phyloP scores from a whole-genome alignment of 1,284 basidiomycete genomes.

The Boletus semigastroideus region DNA sequence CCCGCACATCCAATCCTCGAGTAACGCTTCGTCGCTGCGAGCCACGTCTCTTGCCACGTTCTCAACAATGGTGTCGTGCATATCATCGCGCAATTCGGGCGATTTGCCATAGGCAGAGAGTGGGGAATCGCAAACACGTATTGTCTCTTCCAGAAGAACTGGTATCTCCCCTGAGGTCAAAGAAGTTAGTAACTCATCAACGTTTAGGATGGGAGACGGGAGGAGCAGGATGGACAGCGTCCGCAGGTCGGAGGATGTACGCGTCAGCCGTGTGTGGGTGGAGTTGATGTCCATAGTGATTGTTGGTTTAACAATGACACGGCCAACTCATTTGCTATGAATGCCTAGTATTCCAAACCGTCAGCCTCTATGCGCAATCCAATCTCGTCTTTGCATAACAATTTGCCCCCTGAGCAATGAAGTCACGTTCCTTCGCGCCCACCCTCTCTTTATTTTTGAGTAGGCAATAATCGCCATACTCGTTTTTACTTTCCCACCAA shows the following conservation, averaged over 20 bases:
- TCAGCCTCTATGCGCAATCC: conserved; percentile 17
- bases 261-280: conserved; percentile 25
- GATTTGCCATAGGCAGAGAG: neutral
- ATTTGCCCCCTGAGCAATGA: conserved; percentile 13
- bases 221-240: conserved; percentile 35
- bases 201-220: conserved; percentile 48
- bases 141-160: conserved; percentile 43
- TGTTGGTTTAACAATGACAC: neutral
- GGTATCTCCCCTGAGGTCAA: conserved; percentile 56
- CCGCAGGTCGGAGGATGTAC: conserved; percentile 39
- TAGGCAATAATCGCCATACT: conserved; percentile 72
- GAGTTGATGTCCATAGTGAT: conserved; percentile 16
- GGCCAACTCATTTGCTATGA: conserved; percentile 7
- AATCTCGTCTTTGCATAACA: conserved; percentile 13
- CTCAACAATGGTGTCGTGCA: neutral
- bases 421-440: conserved; percentile 38
- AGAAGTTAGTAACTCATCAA: conserved; percentile 38
- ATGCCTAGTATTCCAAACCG: conserved; percentile 24
- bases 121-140: conserved; percentile 6
- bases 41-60: neutral
- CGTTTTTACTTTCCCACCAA: conserved; percentile 62
- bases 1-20: conserved; percentile 1
- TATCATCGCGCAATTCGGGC: conserved; percentile 5
- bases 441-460: conserved; percentile 53
- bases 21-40: neutral